A percentile compares a stretch with the other conserved stretches of the same genome.
These are phyloP conservation scores for Blastobotrys elegans DNA, from an alignment of 1,139 yeast species.

Conservation along the genomic window DNA sequence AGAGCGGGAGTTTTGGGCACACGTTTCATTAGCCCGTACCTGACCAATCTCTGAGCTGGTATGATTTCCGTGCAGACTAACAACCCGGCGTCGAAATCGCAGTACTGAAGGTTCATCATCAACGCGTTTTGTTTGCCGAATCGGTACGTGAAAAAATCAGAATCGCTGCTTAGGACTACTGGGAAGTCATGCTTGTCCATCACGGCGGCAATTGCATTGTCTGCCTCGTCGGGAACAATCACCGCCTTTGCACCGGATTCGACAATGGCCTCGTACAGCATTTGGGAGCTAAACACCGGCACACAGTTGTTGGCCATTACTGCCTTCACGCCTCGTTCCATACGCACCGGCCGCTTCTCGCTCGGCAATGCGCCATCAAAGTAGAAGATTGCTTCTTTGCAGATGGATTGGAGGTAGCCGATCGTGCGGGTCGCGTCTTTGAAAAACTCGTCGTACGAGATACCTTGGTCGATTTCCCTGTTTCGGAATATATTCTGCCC, in stretches of 20 bases:
- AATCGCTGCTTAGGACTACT: slow-evolving; percentile 16
- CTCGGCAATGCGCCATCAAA: slow-evolving; percentile 15
- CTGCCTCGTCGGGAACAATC: slow-evolving; percentile 19
- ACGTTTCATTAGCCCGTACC: background rate
- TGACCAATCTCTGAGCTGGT: background rate
- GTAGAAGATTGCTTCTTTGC: background rate
- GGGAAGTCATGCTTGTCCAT: background rate
- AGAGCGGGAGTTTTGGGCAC: background rate
- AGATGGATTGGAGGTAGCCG: background rate
- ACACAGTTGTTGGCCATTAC: background rate
- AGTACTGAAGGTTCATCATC: slow-evolving; percentile 5
- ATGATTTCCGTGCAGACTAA: background rate
- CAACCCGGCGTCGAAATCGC: background rate
- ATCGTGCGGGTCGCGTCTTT: background rate
- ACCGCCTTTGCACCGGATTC: background rate
- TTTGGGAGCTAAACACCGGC: slow-evolving; percentile 8
- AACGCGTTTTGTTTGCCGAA: slow-evolving; percentile 1
- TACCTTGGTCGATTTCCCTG: background rate
- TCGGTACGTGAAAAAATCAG: slow-evolving; percentile 19
- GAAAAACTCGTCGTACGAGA: background rate
- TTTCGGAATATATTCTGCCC: slow-evolving; percentile 4
- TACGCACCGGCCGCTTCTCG: slow-evolving; percentile 3
- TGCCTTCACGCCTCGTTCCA: background rate
- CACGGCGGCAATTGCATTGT: slow-evolving; percentile 17
- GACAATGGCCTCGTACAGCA: slow-evolving; percentile 7